Base-by-base conservation (phyloP, 257 asterid genomes). In the Cordia subcordata region DNA sequence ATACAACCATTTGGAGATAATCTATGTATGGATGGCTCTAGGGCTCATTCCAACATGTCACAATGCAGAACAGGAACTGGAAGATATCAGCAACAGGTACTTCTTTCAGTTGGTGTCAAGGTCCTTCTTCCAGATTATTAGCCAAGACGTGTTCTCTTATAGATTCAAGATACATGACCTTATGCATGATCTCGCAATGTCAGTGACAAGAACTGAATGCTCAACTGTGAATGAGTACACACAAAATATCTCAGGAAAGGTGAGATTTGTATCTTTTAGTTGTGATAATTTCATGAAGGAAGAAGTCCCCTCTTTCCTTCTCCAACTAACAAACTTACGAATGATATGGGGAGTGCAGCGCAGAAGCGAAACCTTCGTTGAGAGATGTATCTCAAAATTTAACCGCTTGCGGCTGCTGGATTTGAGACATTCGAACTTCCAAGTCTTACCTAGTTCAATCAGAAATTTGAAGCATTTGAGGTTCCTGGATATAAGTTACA, bases 161-260 rank as follows among this genome's bases (percentile, higher is more conserved):
- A 17, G 18, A 35, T 59, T 54, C 37, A 60, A 8, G 27, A 10
- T 60, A 39, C 57, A 52, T 52, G 67, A 62, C 53, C 52, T 52
- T 14, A 50, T 62, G 38, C 67, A 62, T 37, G 51, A 62, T 62
- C n/a, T 62, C 38, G 60, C 53, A 33, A 21, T 46, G 9, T 60
- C 65, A 47, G 32, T 40, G 15, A 44, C 65, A 46, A 44, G 56
- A 27, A 0, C 11, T 23, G 65, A 47, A 27, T 60, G 35, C 16
- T 42, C 21, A 42, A 54, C 6, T 8, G 37, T 15, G 21, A 4
- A 10, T 15, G 10, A 49, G 42, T 39, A 38, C 8, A 55, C 19
- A 1, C 60, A 50, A 22, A 51, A n/a, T 20, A 50, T 62, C 10
- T n/a, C 59, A 18, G 51, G 37, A 15, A 37, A 62, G 11, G 67